Evolutionary conservation across 2,329 filamentous ascomycete genomes (phyloP).

Genomic region (Orbilia quercus): DNA sequence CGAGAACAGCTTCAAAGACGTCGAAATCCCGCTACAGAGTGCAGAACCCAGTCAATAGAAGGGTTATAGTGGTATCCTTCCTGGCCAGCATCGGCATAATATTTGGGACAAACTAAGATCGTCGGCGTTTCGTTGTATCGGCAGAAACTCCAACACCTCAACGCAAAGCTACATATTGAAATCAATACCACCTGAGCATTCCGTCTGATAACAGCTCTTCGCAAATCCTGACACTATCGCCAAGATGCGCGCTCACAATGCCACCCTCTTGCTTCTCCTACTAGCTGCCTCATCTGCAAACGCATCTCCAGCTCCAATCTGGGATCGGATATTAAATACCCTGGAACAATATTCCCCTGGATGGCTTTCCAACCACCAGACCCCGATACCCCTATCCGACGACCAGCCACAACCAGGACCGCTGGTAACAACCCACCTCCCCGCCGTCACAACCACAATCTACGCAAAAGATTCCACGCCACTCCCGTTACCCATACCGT

Average conservation of each 20-base stretch:
- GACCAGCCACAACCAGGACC: slow-evolving; percentile 22
- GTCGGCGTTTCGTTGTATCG: neutral
- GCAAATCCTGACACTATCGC: neutral
- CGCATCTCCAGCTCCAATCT: slow-evolving; percentile 36
- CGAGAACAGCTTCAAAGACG: neutral
- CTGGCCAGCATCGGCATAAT: slow-evolving; percentile 40
- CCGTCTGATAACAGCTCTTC: neutral
- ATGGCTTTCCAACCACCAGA: neutral
- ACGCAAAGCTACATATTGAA: slow-evolving; percentile 22
- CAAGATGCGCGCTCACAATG: slow-evolving; percentile 32
- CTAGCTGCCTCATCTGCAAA: slow-evolving; percentile 18
- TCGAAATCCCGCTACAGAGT: neutral
- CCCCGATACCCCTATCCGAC: neutral
- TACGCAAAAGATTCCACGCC: slow-evolving; percentile 49
- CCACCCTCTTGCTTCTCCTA: slow-evolving; percentile 22
- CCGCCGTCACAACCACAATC: slow-evolving; percentile 43
- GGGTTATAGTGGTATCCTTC: too few relatives aligned
- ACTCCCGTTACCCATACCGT: slow-evolving; percentile 40
- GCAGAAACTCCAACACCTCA: slow-evolving; percentile 52
- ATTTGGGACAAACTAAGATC: neutral
- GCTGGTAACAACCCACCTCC: slow-evolving; percentile 35
- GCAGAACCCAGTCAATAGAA: too few relatives aligned
- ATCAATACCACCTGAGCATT: neutral
- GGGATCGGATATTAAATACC: slow-evolving; percentile 36
- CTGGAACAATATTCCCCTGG: slow-evolving; percentile 15